Evolutionary conservation across 306 rosid genomes (phyloP), one percentile per base, ranked within the genome.

Genomic region (Pyrus pyrifolia): DNA sequence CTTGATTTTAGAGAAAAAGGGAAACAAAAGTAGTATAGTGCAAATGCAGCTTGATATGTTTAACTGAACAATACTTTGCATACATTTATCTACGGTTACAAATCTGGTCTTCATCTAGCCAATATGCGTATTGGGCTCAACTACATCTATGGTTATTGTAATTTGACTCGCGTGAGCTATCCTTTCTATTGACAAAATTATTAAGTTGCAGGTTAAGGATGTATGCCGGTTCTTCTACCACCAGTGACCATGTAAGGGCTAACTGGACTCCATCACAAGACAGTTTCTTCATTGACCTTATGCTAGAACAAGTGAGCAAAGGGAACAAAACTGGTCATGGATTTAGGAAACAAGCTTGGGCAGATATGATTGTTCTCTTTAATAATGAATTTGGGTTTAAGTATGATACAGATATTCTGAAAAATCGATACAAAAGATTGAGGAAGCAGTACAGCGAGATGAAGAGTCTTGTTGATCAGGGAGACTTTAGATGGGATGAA

Each of bases 201-300:
- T 78, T 73, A 59, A 69, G 23, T 70, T 81, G 42, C 80, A 85
- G 89, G 79, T 81, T 76, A 67, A 67, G 75, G 78, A 87, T 87
- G 87, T 87, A 71, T 30, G 83, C 81, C 53, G 80, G 78, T 78
- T 64, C 57, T 51, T 81, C 73, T 44, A 21, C 46, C 49, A 59
- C 33, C 59, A 65, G 74, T 76, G 85, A 81, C 66, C 76, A 33
- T 70, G 73, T 82, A 49, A 87, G 89, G 71, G 91, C 89, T 31
- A 83, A 83, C 76, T 87, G 91, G 91, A 87, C 86, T 53, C 86
- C 86, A 61, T 79, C 87, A 40, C 91, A 87, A 72, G 91, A 87
- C 76, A 83, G 52, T 27, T 87, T 70, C 77, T 87, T 85, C 81
- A 76, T 85, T 62, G 84, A 81, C 76, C 87, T 85, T 76, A 22